phyloP scores from a whole-genome alignment of 148 eudicot species.

The Silene latifolia region DNA sequence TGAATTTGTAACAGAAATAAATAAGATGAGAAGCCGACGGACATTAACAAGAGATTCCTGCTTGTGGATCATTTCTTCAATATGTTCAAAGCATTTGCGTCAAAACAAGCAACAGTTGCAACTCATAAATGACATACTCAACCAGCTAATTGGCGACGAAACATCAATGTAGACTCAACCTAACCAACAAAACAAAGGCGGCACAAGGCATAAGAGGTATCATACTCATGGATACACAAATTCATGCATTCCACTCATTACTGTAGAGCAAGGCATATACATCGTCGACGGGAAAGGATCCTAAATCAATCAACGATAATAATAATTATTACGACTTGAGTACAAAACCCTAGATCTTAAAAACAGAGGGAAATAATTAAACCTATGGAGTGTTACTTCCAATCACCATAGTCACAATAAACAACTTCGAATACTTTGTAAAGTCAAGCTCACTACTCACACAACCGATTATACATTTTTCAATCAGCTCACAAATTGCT shows the following conservation, averaged over 20 bases:
- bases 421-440: too few relatives aligned
- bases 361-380: too few relatives aligned
- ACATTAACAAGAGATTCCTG: constrained; percentile 81
- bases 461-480: too few relatives aligned
- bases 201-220: background rate
- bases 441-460: too few relatives aligned
- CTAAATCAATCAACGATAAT: too few relatives aligned
- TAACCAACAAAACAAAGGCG: background rate
- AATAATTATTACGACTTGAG: too few relatives aligned
- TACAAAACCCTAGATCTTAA: too few relatives aligned
- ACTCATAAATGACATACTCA: background rate
- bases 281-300: too few relatives aligned
- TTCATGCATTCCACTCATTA: background rate
- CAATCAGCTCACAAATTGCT: too few relatives aligned
- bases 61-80: constrained; percentile 96
- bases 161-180: background rate
- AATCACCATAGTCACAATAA: too few relatives aligned
- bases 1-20: constrained; percentile 88
- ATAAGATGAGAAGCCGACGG: constrained; percentile 77
- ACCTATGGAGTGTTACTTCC: too few relatives aligned
- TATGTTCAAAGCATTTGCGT: constrained; percentile 88
- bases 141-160: constrained; percentile 4
- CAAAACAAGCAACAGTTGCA: constrained; percentile 24
- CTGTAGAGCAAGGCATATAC: constrained; percentile 1
- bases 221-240: background rate